phyloP scores from a whole-genome alignment of 805 yeast genomes.

The Kuraishia ogatae region DNA sequence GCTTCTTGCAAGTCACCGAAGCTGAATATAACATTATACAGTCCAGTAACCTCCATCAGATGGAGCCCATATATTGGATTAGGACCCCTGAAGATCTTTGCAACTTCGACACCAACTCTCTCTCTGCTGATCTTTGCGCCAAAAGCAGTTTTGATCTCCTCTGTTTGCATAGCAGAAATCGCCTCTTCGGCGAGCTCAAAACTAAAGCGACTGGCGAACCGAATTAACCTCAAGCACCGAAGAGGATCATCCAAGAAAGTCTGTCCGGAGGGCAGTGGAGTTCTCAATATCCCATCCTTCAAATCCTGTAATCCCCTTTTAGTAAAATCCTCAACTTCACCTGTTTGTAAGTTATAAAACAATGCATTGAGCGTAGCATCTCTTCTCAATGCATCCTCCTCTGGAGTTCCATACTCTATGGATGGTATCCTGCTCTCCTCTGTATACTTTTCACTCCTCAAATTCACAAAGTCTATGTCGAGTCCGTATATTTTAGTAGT shows the following conservation, averaged over 20 bases:
- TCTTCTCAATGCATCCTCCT: conserved; percentile 84
- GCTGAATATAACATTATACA: conserved; percentile 53
- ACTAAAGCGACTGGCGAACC: conserved; percentile 77
- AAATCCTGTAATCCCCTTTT: conserved; percentile 68
- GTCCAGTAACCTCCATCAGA: conserved; percentile 43
- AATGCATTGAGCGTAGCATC: conserved; percentile 94
- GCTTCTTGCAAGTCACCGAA: conserved; percentile 22
- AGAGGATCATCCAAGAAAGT: conserved; percentile 94
- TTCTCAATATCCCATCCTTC: conserved; percentile 59
- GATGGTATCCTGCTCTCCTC: conserved; percentile 79
- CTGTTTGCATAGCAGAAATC: conserved; percentile 53
- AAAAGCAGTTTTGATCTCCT: conserved; percentile 49
- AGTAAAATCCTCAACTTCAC: conserved; percentile 78
- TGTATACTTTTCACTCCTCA: conserved; percentile 81
- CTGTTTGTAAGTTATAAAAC: conserved; percentile 70
- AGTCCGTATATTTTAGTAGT: conserved; percentile 77
- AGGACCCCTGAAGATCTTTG: conserved; percentile 60
- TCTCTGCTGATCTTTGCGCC: conserved; percentile 77
- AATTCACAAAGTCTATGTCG: conserved; percentile 91
- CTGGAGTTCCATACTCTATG: conserved; percentile 80
- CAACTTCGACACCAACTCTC: conserved; percentile 79
- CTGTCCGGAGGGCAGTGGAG: conserved; percentile 78
- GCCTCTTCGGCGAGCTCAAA: conserved; percentile 58
- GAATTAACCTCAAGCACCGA: conserved; percentile 72
- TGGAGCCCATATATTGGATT: conserved; percentile 58